A percentile compares a stretch with the other conserved stretches of the same genome.
These are phyloP conservation scores for Ormosia semicastrata DNA, from an alignment of 306 rosid genomes.

Conservation along the genomic window DNA sequence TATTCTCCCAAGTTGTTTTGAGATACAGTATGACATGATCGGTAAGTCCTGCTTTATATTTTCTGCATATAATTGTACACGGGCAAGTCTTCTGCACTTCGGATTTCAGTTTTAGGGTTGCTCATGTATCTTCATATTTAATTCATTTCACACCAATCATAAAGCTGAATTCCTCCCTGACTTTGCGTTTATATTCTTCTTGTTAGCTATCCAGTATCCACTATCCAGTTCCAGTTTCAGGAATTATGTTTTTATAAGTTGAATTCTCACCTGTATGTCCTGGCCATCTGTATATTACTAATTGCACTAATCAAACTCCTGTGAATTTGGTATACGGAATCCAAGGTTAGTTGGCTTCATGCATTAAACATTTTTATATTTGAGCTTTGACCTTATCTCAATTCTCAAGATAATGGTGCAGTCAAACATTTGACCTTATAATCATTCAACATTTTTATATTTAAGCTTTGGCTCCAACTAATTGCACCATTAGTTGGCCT, in stretches of 20 bases:
- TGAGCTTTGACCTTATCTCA: too few species aligned
- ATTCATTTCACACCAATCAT: conserved; percentile 54
- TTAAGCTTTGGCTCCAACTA: too few species aligned
- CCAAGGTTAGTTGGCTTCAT: background rate
- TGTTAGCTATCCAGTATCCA: background rate
- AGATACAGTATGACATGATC: background rate
- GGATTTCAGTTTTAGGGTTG: conserved; percentile 35
- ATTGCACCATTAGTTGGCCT: too few species aligned
- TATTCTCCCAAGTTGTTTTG: conserved; percentile 1
- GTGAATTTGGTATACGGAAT: conserved; percentile 6
- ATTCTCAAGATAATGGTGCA: too few species aligned
- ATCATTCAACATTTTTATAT: too few species aligned
- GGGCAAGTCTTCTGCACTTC: conserved; percentile 37
- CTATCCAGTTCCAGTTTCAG: background rate
- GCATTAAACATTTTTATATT: background rate
- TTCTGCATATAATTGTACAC: conserved; percentile 41
- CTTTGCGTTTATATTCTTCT: conserved; percentile 27
- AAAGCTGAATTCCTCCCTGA: conserved; percentile 39
- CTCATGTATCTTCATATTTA: conserved; percentile 43
- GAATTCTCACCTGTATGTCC: background rate
- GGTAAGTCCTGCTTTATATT: conserved; percentile 27
- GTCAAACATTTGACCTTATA: too few species aligned
- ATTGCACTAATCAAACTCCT: conserved; percentile 4
- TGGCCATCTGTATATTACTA: background rate
- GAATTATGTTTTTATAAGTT: conserved; percentile 25